These are phyloP conservation scores for Darksidea phi DNA, from an alignment of 495 filamentous ascomycete species.

Conservation along the genomic window DNA sequence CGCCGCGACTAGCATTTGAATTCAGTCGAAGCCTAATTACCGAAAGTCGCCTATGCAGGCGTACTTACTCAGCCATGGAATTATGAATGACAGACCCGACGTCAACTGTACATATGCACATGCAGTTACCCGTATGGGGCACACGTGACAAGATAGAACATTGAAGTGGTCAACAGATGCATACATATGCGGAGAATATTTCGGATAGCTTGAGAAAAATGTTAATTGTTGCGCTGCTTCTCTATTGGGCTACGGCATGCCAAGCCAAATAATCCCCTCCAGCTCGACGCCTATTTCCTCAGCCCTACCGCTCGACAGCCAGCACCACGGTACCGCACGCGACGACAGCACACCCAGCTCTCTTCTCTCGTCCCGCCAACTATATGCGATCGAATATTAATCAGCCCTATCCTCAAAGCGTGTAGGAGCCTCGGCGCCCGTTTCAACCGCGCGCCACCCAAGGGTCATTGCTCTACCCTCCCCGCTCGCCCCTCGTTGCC, in stretches of 20 bases:
- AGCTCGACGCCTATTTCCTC: slow-evolving; percentile 21
- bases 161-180: no score
- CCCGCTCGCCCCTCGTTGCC: slow-evolving; percentile 30
- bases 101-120: no score
- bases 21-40: no score
- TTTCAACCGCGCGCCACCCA: slow-evolving; percentile 28
- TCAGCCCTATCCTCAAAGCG: slow-evolving; percentile 13
- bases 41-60: no score
- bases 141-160: no score
- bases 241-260: not conserved
- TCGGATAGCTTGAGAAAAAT: no score
- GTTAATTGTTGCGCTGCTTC: not conserved
- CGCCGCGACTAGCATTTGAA: no score
- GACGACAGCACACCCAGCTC: slow-evolving; percentile 2
- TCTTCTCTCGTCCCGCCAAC: not conserved
- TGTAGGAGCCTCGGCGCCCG: slow-evolving; percentile 22
- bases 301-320: slow-evolving; percentile 21
- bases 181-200: no score
- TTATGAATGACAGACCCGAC: no score
- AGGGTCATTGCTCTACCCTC: slow-evolving; percentile 10
- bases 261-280: slow-evolving; percentile 14
- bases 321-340: slow-evolving; percentile 16
- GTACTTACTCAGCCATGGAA: no score
- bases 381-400: not conserved
- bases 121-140: no score